These are phyloP conservation scores for Gonapodya sp. DNA, from an alignment of 192 early-diverging fungal species.

Conservation along the genomic window DNA sequence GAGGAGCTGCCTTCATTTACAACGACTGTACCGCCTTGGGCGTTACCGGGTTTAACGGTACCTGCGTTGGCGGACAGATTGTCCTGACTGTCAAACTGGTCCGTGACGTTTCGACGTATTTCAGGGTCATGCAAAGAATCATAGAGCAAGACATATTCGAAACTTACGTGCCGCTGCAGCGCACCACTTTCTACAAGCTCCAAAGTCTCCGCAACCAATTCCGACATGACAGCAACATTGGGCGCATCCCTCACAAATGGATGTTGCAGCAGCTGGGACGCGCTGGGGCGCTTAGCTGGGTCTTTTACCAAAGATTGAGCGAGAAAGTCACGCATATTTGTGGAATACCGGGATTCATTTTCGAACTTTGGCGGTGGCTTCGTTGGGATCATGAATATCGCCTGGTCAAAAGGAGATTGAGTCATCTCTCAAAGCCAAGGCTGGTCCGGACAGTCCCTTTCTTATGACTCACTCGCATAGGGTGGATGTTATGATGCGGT, in stretches of 20 bases:
- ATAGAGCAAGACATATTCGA: no score
- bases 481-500: conserved; percentile 49
- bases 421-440: not conserved
- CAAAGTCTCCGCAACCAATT: not conserved
- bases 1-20: not conserved
- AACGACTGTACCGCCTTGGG: not conserved
- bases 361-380: conserved; percentile 49
- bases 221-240: not conserved
- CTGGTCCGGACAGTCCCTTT: not conserved
- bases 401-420: conserved; percentile 21
- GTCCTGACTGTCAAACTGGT: not conserved
- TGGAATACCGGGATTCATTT: conserved; percentile 29
- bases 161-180: not conserved
- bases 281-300: conserved; percentile 34
- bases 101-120: not conserved
- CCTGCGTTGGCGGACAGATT: not conserved
- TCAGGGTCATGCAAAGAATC: not conserved
- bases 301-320: conserved; percentile 46
- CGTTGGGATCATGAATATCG: conserved; percentile 54
- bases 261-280: conserved; percentile 29
- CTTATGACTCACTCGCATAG: conserved; percentile 32
- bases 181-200: not conserved
- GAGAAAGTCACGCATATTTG: conserved; percentile 38
- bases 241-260: conserved; percentile 10
- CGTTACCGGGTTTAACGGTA: not conserved